These are phyloP conservation scores for Trypethelium eluteriae DNA, from an alignment of 495 filamentous ascomycete species.

Conservation along the genomic window DNA sequence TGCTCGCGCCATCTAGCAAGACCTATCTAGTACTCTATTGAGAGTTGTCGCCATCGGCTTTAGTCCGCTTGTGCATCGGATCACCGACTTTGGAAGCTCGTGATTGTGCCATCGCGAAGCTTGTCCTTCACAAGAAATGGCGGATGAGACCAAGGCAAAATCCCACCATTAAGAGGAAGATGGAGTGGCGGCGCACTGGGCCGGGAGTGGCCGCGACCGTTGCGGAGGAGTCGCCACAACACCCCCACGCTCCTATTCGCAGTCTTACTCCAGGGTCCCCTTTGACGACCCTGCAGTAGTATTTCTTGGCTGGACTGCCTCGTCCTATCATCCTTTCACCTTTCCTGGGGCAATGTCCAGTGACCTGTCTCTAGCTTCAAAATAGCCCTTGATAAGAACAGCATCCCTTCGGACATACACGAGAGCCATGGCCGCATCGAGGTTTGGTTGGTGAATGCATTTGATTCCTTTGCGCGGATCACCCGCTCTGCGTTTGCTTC, in stretches of 20 bases:
- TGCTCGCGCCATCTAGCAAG: no score
- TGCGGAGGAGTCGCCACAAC: background rate
- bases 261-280: background rate
- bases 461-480: background rate
- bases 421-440: background rate
- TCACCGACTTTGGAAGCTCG: no score
- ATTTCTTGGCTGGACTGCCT: background rate
- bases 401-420: background rate
- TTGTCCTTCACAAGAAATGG: background rate
- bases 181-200: constrained; percentile 22
- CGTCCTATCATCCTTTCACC: constrained; percentile 5
- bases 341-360: background rate
- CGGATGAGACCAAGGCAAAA: background rate
- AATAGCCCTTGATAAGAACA: background rate
- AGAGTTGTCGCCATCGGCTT: no score
- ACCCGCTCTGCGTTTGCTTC: background rate
- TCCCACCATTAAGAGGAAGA: background rate
- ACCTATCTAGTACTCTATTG: no score
- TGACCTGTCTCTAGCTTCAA: background rate
- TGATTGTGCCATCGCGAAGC: background rate
- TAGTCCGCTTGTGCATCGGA: no score
- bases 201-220: constrained; percentile 8
- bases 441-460: constrained; percentile 4
- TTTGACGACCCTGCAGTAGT: background rate
- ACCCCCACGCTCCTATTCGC: background rate